Evolutionary conservation across 2,329 filamentous ascomycete genomes (phyloP).

Genomic region (Apiospora koreana): DNA sequence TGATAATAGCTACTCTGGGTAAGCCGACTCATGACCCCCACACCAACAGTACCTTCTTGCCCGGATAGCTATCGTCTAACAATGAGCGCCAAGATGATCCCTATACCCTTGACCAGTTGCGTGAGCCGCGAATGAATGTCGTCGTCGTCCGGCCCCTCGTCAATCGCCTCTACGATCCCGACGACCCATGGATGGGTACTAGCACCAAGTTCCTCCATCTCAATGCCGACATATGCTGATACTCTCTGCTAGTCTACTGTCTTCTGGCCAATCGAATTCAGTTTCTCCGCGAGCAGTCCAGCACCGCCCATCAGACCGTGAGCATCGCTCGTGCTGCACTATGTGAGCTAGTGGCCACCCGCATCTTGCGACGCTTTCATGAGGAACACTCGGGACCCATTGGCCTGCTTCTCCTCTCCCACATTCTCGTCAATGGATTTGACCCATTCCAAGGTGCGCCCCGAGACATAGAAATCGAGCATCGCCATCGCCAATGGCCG

Average conservation of each 20-base stretch:
- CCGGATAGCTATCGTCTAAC: neutral
- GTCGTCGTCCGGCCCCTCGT: slow-evolving; percentile 69
- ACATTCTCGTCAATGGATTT: slow-evolving; percentile 70
- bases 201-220: neutral
- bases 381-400: slow-evolving; percentile 65
- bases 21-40: neutral
- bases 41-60: neutral
- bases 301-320: slow-evolving; percentile 68
- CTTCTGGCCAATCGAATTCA: slow-evolving; percentile 70
- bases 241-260: slow-evolving; percentile 60
- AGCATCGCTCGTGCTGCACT: slow-evolving; percentile 67
- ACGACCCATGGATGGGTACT: slow-evolving; percentile 63
- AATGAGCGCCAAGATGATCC: slow-evolving; percentile 36
- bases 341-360: slow-evolving; percentile 69
- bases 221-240: neutral
- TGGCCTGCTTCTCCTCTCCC: slow-evolving; percentile 65
- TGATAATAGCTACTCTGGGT: slow-evolving; percentile 28
- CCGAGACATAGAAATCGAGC: slow-evolving; percentile 53
- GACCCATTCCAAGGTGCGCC: slow-evolving; percentile 73
- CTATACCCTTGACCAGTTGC: slow-evolving; percentile 60
- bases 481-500: slow-evolving; percentile 41
- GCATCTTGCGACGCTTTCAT: slow-evolving; percentile 67
- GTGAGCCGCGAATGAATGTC: slow-evolving; percentile 67
- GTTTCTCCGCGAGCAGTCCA: slow-evolving; percentile 67
- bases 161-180: slow-evolving; percentile 64